Percentiles rank a stretch among this genome's conserved stretches.
phyloP scores from a whole-genome alignment of 495 filamentous ascomycete species.

The Penicillium roqueforti region DNA sequence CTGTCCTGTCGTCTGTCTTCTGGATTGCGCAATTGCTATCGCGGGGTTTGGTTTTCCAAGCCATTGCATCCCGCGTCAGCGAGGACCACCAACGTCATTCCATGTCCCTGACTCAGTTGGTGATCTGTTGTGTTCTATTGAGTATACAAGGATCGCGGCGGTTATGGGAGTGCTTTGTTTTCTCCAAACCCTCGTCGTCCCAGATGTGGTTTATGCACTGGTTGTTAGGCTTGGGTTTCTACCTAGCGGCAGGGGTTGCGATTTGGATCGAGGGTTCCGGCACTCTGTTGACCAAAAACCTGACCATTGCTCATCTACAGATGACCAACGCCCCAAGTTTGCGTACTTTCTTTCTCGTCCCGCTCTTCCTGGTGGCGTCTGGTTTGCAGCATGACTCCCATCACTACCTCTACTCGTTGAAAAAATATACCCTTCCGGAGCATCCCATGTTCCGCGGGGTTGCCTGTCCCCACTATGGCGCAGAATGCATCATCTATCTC shows the following conservation, averaged over 20 bases:
- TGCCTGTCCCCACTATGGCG: constrained; percentile 88
- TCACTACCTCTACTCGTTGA: constrained; percentile 69
- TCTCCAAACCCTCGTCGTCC: constrained; percentile 62
- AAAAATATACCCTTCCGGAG: constrained; percentile 77
- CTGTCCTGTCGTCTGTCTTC: constrained; percentile 65
- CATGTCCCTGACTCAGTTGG: constrained; percentile 63
- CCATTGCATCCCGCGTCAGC: constrained; percentile 35
- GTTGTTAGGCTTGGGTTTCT: constrained; percentile 73
- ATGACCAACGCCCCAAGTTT: constrained; percentile 46
- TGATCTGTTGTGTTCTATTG: constrained; percentile 67
- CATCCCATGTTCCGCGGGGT: constrained; percentile 65
- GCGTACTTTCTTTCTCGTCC: constrained; percentile 56
- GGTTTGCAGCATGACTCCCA: constrained; percentile 79
- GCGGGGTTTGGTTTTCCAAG: constrained; percentile 47
- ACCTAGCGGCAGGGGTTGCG: constrained; percentile 63
- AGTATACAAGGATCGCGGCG: constrained; percentile 68
- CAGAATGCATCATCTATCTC: constrained; percentile 80
- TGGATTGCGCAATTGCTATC: constrained; percentile 67
- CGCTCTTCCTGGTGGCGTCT: constrained; percentile 70
- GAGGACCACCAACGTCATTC: constrained; percentile 35
- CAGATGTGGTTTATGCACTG: constrained; percentile 85
- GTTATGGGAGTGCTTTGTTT: constrained; percentile 62
- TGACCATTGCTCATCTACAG: constrained; percentile 22
- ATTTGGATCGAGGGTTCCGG: constrained; percentile 81
- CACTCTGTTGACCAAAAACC: constrained; percentile 11